Percentiles rank a stretch among this genome's conserved stretches.
phyloP scores from a whole-genome alignment of 2,329 filamentous ascomycete genomes.

The Thielaviopsis cerberus region DNA sequence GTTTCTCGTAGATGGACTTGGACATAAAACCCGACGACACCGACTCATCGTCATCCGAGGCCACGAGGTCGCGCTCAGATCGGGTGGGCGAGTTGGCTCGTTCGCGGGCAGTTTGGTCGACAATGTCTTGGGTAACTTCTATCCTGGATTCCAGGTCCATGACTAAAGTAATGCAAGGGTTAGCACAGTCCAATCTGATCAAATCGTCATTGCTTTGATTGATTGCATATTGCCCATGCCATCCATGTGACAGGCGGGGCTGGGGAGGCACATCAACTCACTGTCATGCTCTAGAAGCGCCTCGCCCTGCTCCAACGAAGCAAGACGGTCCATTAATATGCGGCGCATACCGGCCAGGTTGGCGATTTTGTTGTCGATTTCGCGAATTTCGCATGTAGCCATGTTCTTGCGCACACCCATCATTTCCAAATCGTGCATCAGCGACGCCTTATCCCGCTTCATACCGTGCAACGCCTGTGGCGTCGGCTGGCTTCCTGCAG shows the following conservation, averaged over 20 bases:
- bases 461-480: constrained; percentile 53
- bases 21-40: constrained; percentile 57
- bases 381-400: constrained; percentile 86
- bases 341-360: constrained; percentile 85
- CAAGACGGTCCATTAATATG: constrained; percentile 75
- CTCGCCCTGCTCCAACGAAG: constrained; percentile 77
- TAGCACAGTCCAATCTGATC: too few relatives aligned
- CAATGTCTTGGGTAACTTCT: constrained; percentile 41
- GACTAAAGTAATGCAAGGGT: constrained; percentile 25
- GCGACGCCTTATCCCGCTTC: constrained; percentile 58
- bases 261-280: constrained; percentile 25
- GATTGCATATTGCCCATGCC: too few relatives aligned
- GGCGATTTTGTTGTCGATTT: constrained; percentile 91
- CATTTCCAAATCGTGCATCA: constrained; percentile 79
- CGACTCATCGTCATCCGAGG: constrained; percentile 29
- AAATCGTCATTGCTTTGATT: too few relatives aligned
- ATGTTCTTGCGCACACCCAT: constrained; percentile 88
- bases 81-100: constrained; percentile 32
- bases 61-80: constrained; percentile 34
- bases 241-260: neutral
- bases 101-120: constrained; percentile 39
- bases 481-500: constrained; percentile 29
- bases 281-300: constrained; percentile 73
- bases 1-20: constrained; percentile 87
- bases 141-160: constrained; percentile 42